Conservation (phyloP, 768 basidiomycete genomes). For the Russula griseocarnosa region DNA sequence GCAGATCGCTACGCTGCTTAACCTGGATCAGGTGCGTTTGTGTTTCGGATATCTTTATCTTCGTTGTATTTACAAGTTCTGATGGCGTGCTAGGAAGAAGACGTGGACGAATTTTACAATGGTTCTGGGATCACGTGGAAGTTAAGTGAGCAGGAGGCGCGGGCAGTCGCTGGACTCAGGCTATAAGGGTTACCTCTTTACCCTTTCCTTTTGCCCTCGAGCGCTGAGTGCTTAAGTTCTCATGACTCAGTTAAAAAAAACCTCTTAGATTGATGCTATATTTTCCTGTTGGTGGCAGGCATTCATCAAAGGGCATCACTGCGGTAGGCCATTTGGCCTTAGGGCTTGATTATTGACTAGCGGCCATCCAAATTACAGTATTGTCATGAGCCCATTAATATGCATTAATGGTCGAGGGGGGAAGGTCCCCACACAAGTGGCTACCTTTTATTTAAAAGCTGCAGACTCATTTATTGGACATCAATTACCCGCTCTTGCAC, state of each 20-base stretch:
- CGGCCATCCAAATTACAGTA: background rate
- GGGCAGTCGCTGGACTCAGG: slow-evolving; percentile 54
- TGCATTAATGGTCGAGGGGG: no score
- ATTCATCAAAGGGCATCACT: background rate
- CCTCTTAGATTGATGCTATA: background rate
- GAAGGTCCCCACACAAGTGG: no score
- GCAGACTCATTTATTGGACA: no score
- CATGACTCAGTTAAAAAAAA: background rate
- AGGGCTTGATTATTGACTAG: background rate
- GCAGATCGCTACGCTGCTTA: slow-evolving; percentile 88
- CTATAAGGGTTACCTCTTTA: slow-evolving; percentile 1
- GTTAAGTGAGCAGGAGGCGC: slow-evolving; percentile 71
- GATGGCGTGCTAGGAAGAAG: slow-evolving; percentile 69
- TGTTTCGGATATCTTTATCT: background rate
- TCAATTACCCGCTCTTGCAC: no score
- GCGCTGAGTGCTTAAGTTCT: background rate
- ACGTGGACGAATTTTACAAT: slow-evolving; percentile 91
- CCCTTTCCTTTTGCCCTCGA: no score
- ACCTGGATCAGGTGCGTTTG: slow-evolving; percentile 68
- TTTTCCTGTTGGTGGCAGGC: background rate
- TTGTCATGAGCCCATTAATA: no score
- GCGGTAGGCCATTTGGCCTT: background rate
- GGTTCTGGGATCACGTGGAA: slow-evolving; percentile 91
- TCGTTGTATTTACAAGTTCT: background rate
- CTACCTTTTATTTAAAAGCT: no score